phyloP scores from a whole-genome alignment of 176 grass and related monocot species.

The Bothriochloa decipiens region DNA sequence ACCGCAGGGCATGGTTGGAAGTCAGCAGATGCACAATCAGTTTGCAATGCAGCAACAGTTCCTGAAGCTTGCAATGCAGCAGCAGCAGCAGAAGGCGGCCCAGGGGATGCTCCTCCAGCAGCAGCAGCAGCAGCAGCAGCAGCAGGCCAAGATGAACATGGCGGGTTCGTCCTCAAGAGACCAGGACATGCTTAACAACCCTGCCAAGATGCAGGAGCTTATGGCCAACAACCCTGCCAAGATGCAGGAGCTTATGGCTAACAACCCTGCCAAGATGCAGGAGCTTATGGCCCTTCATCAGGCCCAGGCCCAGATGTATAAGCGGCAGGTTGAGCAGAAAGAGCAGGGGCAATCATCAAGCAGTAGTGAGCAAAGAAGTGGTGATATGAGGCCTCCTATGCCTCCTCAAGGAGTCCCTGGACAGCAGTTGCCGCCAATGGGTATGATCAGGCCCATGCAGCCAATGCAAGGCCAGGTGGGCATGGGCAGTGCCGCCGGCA shows the following conservation, averaged over 20 bases:
- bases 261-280: constrained; percentile 75
- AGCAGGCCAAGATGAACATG: constrained; percentile 66
- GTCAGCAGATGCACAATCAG: constrained; percentile 53
- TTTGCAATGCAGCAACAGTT: constrained; percentile 79
- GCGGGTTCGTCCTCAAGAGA: constrained; percentile 53
- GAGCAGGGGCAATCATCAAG: constrained; percentile 48
- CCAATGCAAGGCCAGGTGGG: constrained; percentile 47
- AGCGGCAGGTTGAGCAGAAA: constrained; percentile 51
- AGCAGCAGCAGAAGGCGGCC: constrained; percentile 67
- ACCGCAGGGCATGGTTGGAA: constrained; percentile 42
- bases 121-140: constrained; percentile 57
- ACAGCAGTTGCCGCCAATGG: constrained; percentile 48
- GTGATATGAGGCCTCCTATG: constrained; percentile 72
- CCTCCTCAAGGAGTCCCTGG: constrained; percentile 43
- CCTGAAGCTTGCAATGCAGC: constrained; percentile 68
- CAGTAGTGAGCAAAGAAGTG: constrained; percentile 57
- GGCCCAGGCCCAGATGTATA: constrained; percentile 45
- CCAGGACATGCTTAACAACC: constrained; percentile 63
- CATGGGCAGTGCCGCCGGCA: constrained; percentile 40
- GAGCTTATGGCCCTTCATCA: constrained; percentile 80
- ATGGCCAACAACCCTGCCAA: constrained; percentile 36
- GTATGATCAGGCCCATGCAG: constrained; percentile 58
- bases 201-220: constrained; percentile 80
- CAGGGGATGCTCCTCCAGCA: constrained; percentile 72
- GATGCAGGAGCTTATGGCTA: constrained; percentile 68